These are phyloP conservation scores for Aspergillus chevalieri DNA, from an alignment of 2,329 filamentous ascomycete species.

Conservation along the genomic window DNA sequence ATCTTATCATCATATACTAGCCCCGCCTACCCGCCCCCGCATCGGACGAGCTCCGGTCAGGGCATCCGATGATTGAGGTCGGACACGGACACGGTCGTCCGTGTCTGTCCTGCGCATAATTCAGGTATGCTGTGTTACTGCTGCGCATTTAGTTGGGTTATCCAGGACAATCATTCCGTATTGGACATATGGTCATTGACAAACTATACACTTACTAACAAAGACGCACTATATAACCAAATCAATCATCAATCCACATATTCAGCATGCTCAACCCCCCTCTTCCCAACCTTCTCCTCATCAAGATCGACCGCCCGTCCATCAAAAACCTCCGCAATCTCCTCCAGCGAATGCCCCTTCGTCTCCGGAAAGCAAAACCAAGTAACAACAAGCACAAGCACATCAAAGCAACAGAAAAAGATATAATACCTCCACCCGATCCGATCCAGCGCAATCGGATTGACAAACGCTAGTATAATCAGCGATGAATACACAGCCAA, in stretches of 20 bases:
- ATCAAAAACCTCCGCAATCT: constrained; percentile 23
- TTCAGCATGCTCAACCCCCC: not conserved
- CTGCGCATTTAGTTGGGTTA: no score
- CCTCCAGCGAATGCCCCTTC: constrained; percentile 23
- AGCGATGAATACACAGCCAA: constrained; percentile 19
- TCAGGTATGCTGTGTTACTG: no score
- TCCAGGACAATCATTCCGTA: no score
- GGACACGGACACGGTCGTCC: not conserved
- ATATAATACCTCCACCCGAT: constrained; percentile 33
- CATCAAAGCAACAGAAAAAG: constrained; percentile 25
- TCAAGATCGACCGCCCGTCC: constrained; percentile 8
- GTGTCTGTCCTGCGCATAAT: not conserved
- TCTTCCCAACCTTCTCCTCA: not conserved
- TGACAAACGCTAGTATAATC: constrained; percentile 23
- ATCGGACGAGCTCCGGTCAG: constrained; percentile 1
- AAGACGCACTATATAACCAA: not conserved
- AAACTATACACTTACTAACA: not conserved
- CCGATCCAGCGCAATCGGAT: constrained; percentile 28
- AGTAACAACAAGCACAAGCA: constrained; percentile 15
- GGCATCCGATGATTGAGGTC: not conserved
- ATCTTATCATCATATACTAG: not conserved
- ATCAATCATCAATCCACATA: not conserved
- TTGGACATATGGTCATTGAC: no score
- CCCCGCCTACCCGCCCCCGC: not conserved
- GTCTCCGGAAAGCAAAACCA: constrained; percentile 26